Base-by-base conservation (phyloP, 192 early-diverging fungal species). In the Ambispora gerdemannii region DNA sequence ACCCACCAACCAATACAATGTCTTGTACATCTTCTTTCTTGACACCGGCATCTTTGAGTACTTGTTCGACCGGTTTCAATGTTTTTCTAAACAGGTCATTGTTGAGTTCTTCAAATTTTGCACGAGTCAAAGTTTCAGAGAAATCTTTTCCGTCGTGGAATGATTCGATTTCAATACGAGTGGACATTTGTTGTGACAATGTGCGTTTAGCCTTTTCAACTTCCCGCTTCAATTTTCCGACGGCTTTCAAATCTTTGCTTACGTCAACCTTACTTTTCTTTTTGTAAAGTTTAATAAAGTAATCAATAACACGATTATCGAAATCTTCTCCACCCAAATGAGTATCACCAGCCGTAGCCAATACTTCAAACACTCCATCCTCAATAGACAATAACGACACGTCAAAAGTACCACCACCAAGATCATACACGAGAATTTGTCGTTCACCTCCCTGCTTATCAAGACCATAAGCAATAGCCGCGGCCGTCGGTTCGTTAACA, bases 251-350 rank as follows among this genome's bases (percentile, higher is more conserved):
- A 82, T 95, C 93, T 63, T 86, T 88, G 78, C 84, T 83, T 68
- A 84, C 83, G 75, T 95, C 90, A 81, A 92, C 90, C 75, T 83
- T 84, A 70, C 82, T 81, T 83, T 93, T 93, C 89, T 94, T 91
- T 85, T 96, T 93, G 89, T 86, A 95, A 24, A 87, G 81, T 87
- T 93, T 88, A 75, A 88, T 87, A 83, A 97, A 93, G 89, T 97
- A 89, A 32, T 93, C 89, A 72, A 97, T 90, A 67, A 97, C 77
- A 61, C 92, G 88, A 86, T 95, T 92, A 84, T 98, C 95, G 79
- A 98, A 98, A 84, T 98, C 95, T 82, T 98, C 95, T 80, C 95
- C 95, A 77, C 95, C 95, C 78, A 95, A 83, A 74, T 95, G 93
- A 63, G 95, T 96, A 87, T 98, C 94, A 83, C 96, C 96, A 76